A percentile compares a stretch with the other conserved stretches of the same genome.
These are phyloP conservation scores for Talaromyces sp. DNA, from an alignment of 2,329 filamentous ascomycete genomes.

Conservation along the genomic window DNA sequence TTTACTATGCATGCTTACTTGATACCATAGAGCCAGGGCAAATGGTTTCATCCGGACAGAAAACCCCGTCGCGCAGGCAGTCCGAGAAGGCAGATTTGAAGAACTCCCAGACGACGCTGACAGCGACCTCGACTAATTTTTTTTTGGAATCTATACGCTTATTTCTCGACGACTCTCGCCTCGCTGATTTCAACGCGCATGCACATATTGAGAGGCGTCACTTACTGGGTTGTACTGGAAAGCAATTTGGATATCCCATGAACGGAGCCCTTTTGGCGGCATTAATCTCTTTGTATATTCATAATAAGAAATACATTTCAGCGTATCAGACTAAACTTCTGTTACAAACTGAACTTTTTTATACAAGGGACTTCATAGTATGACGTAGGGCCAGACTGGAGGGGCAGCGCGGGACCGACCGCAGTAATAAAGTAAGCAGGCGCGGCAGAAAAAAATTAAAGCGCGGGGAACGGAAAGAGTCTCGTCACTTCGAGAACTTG, in stretches of 20 bases:
- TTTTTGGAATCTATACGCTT: too few relatives aligned
- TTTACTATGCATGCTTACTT: slow-evolving; percentile 13
- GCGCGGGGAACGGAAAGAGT: neutral
- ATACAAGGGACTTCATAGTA: neutral
- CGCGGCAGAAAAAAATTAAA: neutral
- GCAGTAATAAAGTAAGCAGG: too few relatives aligned
- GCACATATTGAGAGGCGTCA: neutral
- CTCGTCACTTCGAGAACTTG: neutral
- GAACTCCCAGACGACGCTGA: slow-evolving; percentile 55
- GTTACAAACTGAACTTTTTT: neutral
- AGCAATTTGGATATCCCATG: neutral
- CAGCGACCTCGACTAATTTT: slow-evolving; percentile 21
- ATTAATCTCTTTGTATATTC: neutral
- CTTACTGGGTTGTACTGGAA: neutral
- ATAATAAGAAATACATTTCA: neutral
- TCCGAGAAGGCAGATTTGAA: slow-evolving; percentile 64
- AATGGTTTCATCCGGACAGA: slow-evolving; percentile 68
- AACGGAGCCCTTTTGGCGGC: neutral
- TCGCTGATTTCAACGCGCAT: neutral
- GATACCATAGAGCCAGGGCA: slow-evolving; percentile 51
- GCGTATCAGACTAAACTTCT: neutral
- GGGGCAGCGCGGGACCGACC: neutral
- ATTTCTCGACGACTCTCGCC: neutral
- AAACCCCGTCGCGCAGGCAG: slow-evolving; percentile 69
- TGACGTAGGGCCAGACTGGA: neutral